Conservation (phyloP, 176 grass and related monocot species). For the Musa schizocarpa region DNA sequence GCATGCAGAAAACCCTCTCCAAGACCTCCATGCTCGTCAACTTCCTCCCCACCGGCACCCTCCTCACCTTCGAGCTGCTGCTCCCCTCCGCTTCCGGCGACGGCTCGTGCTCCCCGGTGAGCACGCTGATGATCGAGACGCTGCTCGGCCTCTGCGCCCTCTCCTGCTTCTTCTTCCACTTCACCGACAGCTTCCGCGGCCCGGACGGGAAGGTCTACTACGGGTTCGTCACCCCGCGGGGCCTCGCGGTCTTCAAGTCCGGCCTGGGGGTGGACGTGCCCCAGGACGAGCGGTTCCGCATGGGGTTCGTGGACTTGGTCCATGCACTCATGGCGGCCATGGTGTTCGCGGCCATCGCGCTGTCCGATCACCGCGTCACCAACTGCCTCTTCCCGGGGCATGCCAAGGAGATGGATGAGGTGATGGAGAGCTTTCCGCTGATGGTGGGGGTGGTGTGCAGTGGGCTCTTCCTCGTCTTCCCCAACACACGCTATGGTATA, state of each 20-base stretch:
- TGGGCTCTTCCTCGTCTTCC: constrained; percentile 52
- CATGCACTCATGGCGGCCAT: constrained; percentile 54
- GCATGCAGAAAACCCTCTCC: constrained; percentile 44
- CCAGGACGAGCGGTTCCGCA: constrained; percentile 39
- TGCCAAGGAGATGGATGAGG: constrained; percentile 49
- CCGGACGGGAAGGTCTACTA: constrained; percentile 55
- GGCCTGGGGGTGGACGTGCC: constrained; percentile 51
- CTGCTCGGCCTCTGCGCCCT: constrained; percentile 41
- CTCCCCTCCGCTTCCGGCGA: constrained; percentile 39
- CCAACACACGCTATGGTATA: constrained; percentile 51
- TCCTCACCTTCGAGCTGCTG: constrained; percentile 50
- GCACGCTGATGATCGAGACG: constrained; percentile 29
- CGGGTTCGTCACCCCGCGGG: constrained; percentile 47
- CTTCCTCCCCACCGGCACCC: constrained; percentile 58
- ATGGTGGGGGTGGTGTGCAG: constrained; percentile 54
- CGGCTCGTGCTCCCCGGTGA: constrained; percentile 36
- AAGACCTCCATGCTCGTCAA: constrained; percentile 68
- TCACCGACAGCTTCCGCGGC: constrained; percentile 59
- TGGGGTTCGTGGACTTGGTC: constrained; percentile 42
- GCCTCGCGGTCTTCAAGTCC: constrained; percentile 40
- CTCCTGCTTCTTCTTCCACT: constrained; percentile 68
- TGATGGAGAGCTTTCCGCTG: constrained; percentile 64
- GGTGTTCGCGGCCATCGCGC: constrained; percentile 41
- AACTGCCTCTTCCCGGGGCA: constrained; percentile 39
- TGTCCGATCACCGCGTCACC: constrained; percentile 37